These are phyloP conservation scores for Saccharum officinarum DNA, from an alignment of 176 grass and related monocot species.

Conservation along the genomic window DNA sequence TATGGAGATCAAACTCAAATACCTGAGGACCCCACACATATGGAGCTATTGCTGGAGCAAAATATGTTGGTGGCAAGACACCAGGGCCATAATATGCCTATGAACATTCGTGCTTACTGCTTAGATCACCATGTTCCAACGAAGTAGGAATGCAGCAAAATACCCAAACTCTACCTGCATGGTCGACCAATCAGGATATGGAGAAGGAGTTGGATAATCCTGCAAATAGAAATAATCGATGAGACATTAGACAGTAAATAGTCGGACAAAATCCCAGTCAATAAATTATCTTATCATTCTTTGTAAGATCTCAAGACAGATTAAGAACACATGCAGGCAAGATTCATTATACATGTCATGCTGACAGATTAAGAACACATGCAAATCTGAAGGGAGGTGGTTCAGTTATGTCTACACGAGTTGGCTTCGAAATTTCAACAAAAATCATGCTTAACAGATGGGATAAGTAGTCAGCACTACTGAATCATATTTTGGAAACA, in stretches of 20 bases:
- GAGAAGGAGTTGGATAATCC: constrained; percentile 67
- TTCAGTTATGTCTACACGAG: not conserved
- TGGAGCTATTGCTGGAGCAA: constrained; percentile 59
- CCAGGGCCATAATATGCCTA: constrained; percentile 92
- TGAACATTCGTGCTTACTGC: not conserved
- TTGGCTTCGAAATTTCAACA: constrained; percentile 8
- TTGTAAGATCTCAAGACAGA: not conserved
- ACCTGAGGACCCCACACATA: constrained; percentile 97
- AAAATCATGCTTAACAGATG: not conserved
- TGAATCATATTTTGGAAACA: not conserved
- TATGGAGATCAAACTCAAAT: constrained; percentile 29
- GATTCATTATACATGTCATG: not conserved
- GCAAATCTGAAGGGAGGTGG: not conserved
- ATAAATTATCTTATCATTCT: not conserved
- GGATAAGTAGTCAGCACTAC: not conserved
- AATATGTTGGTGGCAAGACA: constrained; percentile 76
- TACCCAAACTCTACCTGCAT: constrained; percentile 65
- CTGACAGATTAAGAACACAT: not conserved
- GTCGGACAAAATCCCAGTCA: not conserved
- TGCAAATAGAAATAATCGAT: constrained; percentile 33
- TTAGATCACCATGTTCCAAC: constrained; percentile 15
- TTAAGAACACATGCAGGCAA: not conserved
- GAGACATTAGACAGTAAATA: constrained; percentile 27
- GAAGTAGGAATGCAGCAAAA: not conserved
- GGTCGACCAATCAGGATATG: constrained; percentile 89